phyloP scores from a whole-genome alignment of 2,329 filamentous ascomycete species.

The Paecilomyces sp. region DNA sequence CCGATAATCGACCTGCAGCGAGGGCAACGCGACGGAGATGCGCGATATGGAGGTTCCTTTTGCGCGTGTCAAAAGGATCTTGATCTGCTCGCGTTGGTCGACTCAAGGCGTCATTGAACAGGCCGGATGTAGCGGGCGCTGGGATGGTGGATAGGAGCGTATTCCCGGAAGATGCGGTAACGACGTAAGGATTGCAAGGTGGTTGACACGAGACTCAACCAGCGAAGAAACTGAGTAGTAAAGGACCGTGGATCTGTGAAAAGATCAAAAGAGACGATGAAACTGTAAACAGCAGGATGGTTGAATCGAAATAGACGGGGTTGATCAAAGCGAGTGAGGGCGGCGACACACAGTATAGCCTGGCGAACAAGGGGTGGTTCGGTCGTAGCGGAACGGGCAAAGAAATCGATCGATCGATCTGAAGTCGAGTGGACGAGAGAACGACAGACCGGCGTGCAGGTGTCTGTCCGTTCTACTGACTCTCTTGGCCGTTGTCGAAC shows the following conservation, averaged over 20 bases:
- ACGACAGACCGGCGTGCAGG: neutral
- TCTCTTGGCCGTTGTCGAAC: neutral
- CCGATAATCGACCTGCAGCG: neutral
- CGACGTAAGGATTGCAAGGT: slow-evolving; percentile 1
- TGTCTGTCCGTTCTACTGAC: neutral
- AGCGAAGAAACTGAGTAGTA: slow-evolving; percentile 5
- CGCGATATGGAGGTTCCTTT: neutral
- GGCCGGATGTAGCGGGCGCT: neutral
- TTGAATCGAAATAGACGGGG: slow-evolving; percentile 7
- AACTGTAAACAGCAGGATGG: slow-evolving; percentile 5
- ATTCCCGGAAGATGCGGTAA: neutral
- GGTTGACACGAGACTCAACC: neutral
- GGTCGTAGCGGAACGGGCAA: neutral
- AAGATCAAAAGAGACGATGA: slow-evolving; percentile 7
- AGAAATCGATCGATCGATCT: too few species aligned
- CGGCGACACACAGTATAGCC: slow-evolving; percentile 27
- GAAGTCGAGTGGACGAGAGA: neutral
- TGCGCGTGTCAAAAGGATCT: neutral
- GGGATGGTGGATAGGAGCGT: neutral
- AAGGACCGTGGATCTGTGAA: slow-evolving; percentile 7
- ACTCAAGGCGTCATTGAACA: neutral
- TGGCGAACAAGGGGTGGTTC: slow-evolving; percentile 5
- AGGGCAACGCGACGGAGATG: neutral
- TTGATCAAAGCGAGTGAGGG: slow-evolving; percentile 19
- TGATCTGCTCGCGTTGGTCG: neutral